Evolutionary conservation across 2,329 filamentous ascomycete genomes (phyloP).

Genomic region (Aspergillus sp.): DNA sequence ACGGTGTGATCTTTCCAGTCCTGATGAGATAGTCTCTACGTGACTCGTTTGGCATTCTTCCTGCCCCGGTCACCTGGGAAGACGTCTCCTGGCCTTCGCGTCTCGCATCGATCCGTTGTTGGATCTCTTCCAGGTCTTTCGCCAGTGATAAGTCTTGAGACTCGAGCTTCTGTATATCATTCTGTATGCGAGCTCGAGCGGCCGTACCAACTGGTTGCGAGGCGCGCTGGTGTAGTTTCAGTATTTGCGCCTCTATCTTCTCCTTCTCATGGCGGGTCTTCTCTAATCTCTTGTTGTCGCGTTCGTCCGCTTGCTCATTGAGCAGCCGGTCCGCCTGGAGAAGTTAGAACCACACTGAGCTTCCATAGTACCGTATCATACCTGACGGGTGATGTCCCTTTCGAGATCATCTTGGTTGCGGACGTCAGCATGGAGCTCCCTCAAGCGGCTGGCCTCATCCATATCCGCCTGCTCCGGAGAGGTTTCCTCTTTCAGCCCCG

Average conservation of each 20-base stretch:
- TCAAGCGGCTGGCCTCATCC: constrained; percentile 56
- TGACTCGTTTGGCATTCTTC: constrained; percentile 68
- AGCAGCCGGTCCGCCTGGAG: constrained; percentile 53
- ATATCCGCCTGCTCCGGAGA: background rate
- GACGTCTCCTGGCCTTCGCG: constrained; percentile 49
- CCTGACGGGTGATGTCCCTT: constrained; percentile 66
- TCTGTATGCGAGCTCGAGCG: constrained; percentile 38
- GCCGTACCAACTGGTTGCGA: constrained; percentile 49
- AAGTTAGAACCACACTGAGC: background rate
- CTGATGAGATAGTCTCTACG: constrained; percentile 85
- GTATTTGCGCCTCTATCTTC: constrained; percentile 60
- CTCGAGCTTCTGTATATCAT: constrained; percentile 59
- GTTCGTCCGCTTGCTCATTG: constrained; percentile 56
- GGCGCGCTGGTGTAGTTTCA: constrained; percentile 52
- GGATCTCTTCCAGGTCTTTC: constrained; percentile 72
- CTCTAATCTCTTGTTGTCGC: constrained; percentile 57
- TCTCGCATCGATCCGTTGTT: constrained; percentile 70
- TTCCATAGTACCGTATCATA: constrained; percentile 9
- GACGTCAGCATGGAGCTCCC: constrained; percentile 60
- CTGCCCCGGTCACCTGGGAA: constrained; percentile 38
- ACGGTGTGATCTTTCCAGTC: constrained; percentile 96
- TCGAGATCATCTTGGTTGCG: constrained; percentile 87
- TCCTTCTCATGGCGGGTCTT: constrained; percentile 47
- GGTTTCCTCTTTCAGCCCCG: background rate
- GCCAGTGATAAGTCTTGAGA: constrained; percentile 58